These are phyloP conservation scores for Claviceps sp. DNA, from an alignment of 2,329 filamentous ascomycete species.

Conservation along the genomic window DNA sequence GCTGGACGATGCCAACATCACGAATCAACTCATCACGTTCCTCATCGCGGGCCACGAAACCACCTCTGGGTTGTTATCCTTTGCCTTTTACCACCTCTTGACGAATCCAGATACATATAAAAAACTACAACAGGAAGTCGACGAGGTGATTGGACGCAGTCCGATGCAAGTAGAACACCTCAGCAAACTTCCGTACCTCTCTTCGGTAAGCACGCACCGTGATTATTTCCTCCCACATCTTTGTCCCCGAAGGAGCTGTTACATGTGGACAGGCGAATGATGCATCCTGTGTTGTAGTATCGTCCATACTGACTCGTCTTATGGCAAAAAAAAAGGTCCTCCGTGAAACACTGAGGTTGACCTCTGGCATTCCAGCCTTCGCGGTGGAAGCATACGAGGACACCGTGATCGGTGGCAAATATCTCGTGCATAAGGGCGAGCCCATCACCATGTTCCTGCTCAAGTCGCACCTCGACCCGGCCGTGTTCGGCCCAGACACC, in stretches of 20 bases:
- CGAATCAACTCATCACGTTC: conserved; percentile 61
- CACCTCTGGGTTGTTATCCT: conserved; percentile 52
- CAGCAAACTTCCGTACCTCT: conserved; percentile 50
- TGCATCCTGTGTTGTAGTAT: too few species aligned
- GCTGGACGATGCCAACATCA: conserved; percentile 49
- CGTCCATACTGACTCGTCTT: too few species aligned
- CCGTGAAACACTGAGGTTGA: conserved; percentile 51
- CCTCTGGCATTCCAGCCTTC: conserved; percentile 46
- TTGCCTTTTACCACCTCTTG: conserved; percentile 50
- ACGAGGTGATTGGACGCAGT: conserved; percentile 45
- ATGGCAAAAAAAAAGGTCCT: conserved; percentile 28
- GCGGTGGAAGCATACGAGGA: conserved; percentile 39
- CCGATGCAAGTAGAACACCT: conserved; percentile 48
- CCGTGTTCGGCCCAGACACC: conserved; percentile 52
- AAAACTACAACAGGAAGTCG: conserved; percentile 55
- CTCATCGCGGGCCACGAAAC: conserved; percentile 61
- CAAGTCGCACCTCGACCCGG: conserved; percentile 46
- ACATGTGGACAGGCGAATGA: too few species aligned
- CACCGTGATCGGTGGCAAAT: conserved; percentile 46
- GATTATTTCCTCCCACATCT: background rate
- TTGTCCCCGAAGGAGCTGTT: too few species aligned
- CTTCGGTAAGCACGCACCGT: conserved; percentile 28
- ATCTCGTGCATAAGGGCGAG: conserved; percentile 40
- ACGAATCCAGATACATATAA: conserved; percentile 46
- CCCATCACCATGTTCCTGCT: conserved; percentile 34